Evolutionary conservation across 495 filamentous ascomycete genomes (phyloP).

Genomic region (Aspergillus nidulans): DNA sequence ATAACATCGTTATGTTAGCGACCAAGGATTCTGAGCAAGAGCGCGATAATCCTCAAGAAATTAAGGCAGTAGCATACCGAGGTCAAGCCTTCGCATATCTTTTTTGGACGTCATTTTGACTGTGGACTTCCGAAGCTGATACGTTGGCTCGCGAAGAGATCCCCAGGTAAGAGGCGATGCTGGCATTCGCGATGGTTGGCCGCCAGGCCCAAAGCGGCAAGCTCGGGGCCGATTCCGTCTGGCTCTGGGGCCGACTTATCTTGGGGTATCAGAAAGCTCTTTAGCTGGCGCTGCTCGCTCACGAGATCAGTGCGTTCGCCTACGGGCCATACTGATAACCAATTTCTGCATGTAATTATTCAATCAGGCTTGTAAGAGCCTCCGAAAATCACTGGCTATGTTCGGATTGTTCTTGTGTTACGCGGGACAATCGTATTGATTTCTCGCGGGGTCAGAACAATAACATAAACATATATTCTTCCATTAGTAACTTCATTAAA

Average conservation of each 20-base stretch:
- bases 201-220: slow-evolving; percentile 17
- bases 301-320: no score
- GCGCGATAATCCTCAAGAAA: neutral
- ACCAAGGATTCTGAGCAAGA: neutral
- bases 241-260: neutral
- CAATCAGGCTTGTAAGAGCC: no score
- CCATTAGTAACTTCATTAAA: no score
- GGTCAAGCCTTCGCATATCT: slow-evolving; percentile 80
- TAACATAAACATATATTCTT: no score
- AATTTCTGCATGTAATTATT: no score
- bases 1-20: slow-evolving; percentile 18
- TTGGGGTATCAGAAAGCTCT: no score
- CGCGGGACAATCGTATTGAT: no score
- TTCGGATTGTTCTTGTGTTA: no score
- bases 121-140: neutral
- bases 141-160: neutral
- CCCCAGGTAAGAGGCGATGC: neutral
- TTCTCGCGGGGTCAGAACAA: no score
- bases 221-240: neutral
- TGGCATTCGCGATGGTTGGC: slow-evolving; percentile 5
- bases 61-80: slow-evolving; percentile 54
- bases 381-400: no score
- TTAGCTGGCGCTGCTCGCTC: no score
- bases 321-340: no score
- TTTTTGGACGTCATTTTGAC: slow-evolving; percentile 65